Conservation (phyloP, 768 basidiomycete genomes). For the Pleurotus eryngii region DNA sequence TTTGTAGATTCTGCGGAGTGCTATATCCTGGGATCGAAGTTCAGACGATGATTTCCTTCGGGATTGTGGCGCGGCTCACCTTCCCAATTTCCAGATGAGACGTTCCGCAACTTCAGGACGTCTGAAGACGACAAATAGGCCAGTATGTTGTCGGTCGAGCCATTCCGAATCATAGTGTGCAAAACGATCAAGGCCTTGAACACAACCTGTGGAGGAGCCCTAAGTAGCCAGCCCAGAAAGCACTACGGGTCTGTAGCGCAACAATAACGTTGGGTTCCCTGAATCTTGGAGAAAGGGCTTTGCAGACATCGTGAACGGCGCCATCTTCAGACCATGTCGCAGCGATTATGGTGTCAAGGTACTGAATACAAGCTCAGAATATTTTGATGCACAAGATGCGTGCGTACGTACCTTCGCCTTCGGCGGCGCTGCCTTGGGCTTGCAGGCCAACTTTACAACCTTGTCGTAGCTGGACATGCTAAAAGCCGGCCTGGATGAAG, state of each 20-base stretch:
- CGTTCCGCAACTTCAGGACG: constrained; percentile 76
- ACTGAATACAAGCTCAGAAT: constrained; percentile 42
- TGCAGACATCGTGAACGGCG: constrained; percentile 89
- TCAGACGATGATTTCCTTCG: not conserved
- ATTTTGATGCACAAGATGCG: not conserved
- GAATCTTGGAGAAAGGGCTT: constrained; percentile 78
- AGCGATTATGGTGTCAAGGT: constrained; percentile 93
- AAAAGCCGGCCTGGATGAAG: constrained; percentile 1
- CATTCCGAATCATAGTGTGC: constrained; percentile 95
- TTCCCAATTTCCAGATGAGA: constrained; percentile 84
- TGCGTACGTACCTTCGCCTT: constrained; percentile 75
- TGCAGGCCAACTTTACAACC: constrained; percentile 94
- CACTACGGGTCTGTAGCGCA: constrained; percentile 34
- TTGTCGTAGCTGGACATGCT: constrained; percentile 82
- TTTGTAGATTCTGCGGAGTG: constrained; percentile 80
- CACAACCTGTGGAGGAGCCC: constrained; percentile 62
- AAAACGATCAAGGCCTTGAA: constrained; percentile 96
- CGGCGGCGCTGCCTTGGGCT: constrained; percentile 93
- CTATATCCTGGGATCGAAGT: constrained; percentile 59
- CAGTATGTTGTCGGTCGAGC: constrained; percentile 92
- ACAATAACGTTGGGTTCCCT: constrained; percentile 92
- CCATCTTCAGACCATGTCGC: constrained; percentile 98
- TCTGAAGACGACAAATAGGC: constrained; percentile 79
- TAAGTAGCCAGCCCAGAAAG: too few species aligned
- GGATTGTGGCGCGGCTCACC: constrained; percentile 39